Conservation (phyloP, 2,329 filamentous ascomycete species). For the Hymenoscyphus albidus region DNA sequence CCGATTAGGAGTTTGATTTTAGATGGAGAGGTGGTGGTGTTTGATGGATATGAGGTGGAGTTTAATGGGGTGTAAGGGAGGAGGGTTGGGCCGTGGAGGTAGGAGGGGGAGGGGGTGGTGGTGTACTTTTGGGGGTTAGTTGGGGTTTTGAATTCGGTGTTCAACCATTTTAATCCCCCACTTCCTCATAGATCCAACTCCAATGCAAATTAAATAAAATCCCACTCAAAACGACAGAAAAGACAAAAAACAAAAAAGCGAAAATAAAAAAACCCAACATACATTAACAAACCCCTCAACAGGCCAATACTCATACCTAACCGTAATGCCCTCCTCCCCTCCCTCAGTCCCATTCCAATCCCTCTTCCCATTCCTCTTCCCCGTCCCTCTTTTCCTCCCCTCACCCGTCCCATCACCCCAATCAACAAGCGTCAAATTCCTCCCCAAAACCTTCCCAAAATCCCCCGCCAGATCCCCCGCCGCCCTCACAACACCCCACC, state of each 20-base stretch:
- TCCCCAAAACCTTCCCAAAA: slow-evolving; percentile 67
- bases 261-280: slow-evolving; percentile 7
- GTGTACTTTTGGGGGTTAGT: slow-evolving; percentile 37
- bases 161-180: too few relatives aligned
- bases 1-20: slow-evolving; percentile 61
- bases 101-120: slow-evolving; percentile 38
- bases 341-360: slow-evolving; percentile 1
- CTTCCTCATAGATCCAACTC: too few relatives aligned
- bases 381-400: neutral
- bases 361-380: neutral
- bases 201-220: neutral
- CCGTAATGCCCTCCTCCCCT: slow-evolving; percentile 18
- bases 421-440: slow-evolving; percentile 50
- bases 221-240: neutral
- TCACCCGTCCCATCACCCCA: slow-evolving; percentile 17
- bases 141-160: too few relatives aligned
- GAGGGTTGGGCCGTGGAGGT: slow-evolving; percentile 43
- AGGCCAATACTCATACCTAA: slow-evolving; percentile 30
- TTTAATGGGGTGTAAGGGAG: slow-evolving; percentile 22
- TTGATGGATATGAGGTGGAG: too few relatives aligned
- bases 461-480: slow-evolving; percentile 64
- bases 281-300: slow-evolving; percentile 30
- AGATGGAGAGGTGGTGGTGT: too few relatives aligned
- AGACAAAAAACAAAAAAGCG: neutral
- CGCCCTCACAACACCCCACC: slow-evolving; percentile 64